A percentile compares a stretch with the other conserved stretches of the same genome.
Conservation (phyloP, 768 basidiomycete genomes). For the Lentinula aciculospora region DNA sequence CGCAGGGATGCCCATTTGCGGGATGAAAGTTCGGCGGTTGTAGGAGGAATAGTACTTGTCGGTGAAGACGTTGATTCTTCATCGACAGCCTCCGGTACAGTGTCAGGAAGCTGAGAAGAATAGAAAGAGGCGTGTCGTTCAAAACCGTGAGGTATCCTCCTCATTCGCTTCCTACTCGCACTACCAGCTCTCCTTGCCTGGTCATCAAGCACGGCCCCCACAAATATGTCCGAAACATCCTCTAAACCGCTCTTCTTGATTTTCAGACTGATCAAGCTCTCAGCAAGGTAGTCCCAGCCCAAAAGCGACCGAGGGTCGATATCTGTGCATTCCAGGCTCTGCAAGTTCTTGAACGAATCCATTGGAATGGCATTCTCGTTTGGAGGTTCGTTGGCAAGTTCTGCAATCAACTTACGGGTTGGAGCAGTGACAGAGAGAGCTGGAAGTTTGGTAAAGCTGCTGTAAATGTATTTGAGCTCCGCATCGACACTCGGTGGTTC, state of each 20-base stretch:
- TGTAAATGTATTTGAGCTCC: slow-evolving; percentile 84
- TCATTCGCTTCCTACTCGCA: slow-evolving; percentile 37
- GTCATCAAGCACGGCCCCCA: slow-evolving; percentile 77
- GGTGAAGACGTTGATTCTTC: slow-evolving; percentile 7
- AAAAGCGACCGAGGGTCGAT: slow-evolving; percentile 78
- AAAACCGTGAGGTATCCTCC: slow-evolving; percentile 34
- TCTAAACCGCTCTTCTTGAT: slow-evolving; percentile 77
- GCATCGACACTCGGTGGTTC: slow-evolving; percentile 56
- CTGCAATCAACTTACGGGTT: slow-evolving; percentile 57
- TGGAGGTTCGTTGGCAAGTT: slow-evolving; percentile 64
- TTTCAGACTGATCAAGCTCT: slow-evolving; percentile 66
- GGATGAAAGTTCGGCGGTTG: slow-evolving; percentile 38
- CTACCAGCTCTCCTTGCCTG: slow-evolving; percentile 57
- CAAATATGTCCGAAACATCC: slow-evolving; percentile 72
- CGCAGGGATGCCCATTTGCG: slow-evolving; percentile 73
- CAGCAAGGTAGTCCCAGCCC: slow-evolving; percentile 78
- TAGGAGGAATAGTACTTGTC: slow-evolving; percentile 8
- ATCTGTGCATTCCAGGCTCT: slow-evolving; percentile 67
- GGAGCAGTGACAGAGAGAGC: slow-evolving; percentile 66
- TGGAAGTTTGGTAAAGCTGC: slow-evolving; percentile 86
- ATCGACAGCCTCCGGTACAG: slow-evolving; percentile 46
- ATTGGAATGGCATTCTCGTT: slow-evolving; percentile 75
- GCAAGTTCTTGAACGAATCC: slow-evolving; percentile 80
- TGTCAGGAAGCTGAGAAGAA: slow-evolving; percentile 46
- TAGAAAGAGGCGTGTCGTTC: slow-evolving; percentile 41